phyloP scores from a whole-genome alignment of 2,329 filamentous ascomycete genomes.

The Colletotrichum sp. region DNA sequence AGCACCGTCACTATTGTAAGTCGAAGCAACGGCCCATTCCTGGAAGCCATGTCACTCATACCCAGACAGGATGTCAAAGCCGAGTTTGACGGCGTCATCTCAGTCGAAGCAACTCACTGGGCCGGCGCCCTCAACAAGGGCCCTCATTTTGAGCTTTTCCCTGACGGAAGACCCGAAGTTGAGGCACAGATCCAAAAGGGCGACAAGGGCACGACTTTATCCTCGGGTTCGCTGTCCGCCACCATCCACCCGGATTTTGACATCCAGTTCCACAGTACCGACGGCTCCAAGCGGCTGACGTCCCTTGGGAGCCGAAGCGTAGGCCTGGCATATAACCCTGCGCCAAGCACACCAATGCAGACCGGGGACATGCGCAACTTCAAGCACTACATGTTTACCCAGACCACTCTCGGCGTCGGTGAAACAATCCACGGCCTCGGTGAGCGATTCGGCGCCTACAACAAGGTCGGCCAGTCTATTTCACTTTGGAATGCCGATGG shows the following conservation, averaged over 20 bases:
- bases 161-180: slow-evolving; percentile 34
- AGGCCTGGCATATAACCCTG: slow-evolving; percentile 41
- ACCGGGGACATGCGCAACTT: slow-evolving; percentile 44
- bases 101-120: slow-evolving; percentile 45
- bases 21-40: neutral
- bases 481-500: slow-evolving; percentile 69
- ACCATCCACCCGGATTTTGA: slow-evolving; percentile 41
- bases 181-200: slow-evolving; percentile 31
- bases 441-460: slow-evolving; percentile 78
- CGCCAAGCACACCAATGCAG: slow-evolving; percentile 37
- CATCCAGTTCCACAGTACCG: slow-evolving; percentile 41
- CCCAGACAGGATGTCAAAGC: slow-evolving; percentile 34
- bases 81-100: slow-evolving; percentile 44
- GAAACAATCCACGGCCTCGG: slow-evolving; percentile 78
- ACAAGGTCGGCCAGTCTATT: slow-evolving; percentile 76
- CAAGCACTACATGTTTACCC: slow-evolving; percentile 62
- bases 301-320: slow-evolving; percentile 43
- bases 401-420: slow-evolving; percentile 58
- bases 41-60: neutral
- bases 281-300: slow-evolving; percentile 40
- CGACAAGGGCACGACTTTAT: slow-evolving; percentile 39
- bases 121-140: slow-evolving; percentile 39
- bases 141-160: slow-evolving; percentile 44
- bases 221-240: slow-evolving; percentile 38
- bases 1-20: slow-evolving; percentile 51